Evolutionary conservation across 352 stramenopile genomes (phyloP).

Genomic region (Pythium grandisporangium): DNA sequence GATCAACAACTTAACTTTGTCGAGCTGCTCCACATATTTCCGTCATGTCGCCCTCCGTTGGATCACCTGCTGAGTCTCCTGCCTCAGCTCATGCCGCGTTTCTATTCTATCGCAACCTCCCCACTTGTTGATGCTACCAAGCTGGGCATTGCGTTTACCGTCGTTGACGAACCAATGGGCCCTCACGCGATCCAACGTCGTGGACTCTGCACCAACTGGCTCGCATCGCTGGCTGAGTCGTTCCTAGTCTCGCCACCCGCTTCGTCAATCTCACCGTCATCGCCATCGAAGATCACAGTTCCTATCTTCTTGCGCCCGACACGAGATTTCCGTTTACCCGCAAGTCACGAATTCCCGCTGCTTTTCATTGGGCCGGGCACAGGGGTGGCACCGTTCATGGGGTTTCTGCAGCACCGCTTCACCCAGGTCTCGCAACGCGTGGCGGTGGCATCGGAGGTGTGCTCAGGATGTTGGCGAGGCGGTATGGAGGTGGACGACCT

Average conservation of each 20-base stretch:
- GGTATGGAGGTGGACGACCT: slow-evolving; percentile 30
- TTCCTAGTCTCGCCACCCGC: slow-evolving; percentile 12
- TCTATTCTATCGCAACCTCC: slow-evolving; percentile 94
- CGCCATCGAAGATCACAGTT: slow-evolving; percentile 20
- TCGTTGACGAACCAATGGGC: slow-evolving; percentile 82
- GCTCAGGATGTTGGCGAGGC: slow-evolving; percentile 75
- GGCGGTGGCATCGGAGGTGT: slow-evolving; percentile 16
- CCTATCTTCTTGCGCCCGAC: slow-evolving; percentile 89
- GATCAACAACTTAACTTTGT: slow-evolving; percentile 85
- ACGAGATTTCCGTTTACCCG: slow-evolving; percentile 87
- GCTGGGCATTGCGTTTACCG: slow-evolving; percentile 86
- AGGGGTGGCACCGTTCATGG: slow-evolving; percentile 94
- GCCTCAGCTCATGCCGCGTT: slow-evolving; percentile 87
- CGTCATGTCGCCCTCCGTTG: slow-evolving; percentile 86
- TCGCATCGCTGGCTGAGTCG: slow-evolving; percentile 34
- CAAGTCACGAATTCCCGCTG: slow-evolving; percentile 73
- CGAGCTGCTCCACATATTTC: slow-evolving; percentile 90
- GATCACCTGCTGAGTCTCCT: slow-evolving; percentile 82
- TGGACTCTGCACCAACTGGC: slow-evolving; percentile 61
- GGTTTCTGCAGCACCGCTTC: slow-evolving; percentile 89
- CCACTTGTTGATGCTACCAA: slow-evolving; percentile 59
- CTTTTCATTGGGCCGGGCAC: slow-evolving; percentile 94
- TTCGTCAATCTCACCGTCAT: too few relatives aligned
- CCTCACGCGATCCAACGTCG: slow-evolving; percentile 22
- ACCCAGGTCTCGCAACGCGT: slow-evolving; percentile 15